phyloP scores from a whole-genome alignment of 257 asterid genomes.

The Primulina huaijiensis region DNA sequence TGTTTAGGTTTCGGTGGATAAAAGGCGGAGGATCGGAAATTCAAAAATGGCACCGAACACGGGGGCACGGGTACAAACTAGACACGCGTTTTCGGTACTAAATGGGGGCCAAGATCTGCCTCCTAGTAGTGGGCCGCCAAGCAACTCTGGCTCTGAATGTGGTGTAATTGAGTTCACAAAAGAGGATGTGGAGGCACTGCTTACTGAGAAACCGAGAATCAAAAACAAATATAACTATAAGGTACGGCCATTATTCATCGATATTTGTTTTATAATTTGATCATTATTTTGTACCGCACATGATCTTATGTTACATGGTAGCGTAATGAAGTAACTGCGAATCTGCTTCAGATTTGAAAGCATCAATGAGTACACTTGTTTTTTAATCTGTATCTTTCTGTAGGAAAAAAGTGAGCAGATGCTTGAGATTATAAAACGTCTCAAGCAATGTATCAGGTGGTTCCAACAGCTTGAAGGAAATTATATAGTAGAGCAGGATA shows the following conservation, averaged over 20 bases:
- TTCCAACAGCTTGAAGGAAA: constrained; percentile 76
- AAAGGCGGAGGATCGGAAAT: constrained; percentile 60
- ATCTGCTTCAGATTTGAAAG: not conserved
- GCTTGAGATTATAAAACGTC: constrained; percentile 64
- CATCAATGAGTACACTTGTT: not conserved
- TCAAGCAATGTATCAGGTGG: constrained; percentile 79
- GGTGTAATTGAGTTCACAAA: constrained; percentile 55
- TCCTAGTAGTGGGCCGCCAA: constrained; percentile 56
- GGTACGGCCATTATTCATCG: not conserved
- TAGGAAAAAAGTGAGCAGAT: constrained; percentile 79
- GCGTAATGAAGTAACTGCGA: not conserved
- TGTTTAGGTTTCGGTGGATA: constrained; percentile 50
- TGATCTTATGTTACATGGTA: not conserved
- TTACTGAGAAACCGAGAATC: constrained; percentile 59
- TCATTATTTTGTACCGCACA: not conserved
- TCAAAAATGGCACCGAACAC: constrained; percentile 55
- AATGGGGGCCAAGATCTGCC: constrained; percentile 75
- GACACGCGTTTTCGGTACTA: constrained; percentile 73
- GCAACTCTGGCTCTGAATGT: constrained; percentile 64
- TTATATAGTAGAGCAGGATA: constrained; percentile 52
- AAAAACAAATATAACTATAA: constrained; percentile 55
- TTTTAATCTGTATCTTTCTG: constrained; percentile 15
- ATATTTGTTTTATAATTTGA: not conserved
- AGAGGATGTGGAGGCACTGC: constrained; percentile 72
- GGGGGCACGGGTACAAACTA: constrained; percentile 41